A percentile compares a stretch with the other conserved stretches of the same genome.
Evolutionary conservation across 2,329 filamentous ascomycete genomes (phyloP).

Genomic region (Penicillium rolfsii): DNA sequence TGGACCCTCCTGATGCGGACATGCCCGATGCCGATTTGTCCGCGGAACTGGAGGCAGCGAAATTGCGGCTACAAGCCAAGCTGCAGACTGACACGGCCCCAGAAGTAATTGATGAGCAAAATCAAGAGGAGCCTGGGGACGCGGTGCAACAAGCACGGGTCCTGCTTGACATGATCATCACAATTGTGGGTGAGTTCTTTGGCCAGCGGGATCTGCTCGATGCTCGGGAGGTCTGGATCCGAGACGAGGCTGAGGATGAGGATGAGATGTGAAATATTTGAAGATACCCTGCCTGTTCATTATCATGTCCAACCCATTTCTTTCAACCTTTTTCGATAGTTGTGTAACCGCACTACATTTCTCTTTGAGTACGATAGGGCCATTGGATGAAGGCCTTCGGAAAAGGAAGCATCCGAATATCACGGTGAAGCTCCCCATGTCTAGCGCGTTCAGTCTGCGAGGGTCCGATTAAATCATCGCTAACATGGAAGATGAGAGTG

Average conservation of each 20-base stretch:
- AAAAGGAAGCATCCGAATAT: no score
- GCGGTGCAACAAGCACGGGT: conserved; percentile 51
- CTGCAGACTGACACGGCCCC: conserved; percentile 27
- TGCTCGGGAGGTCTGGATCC: conserved; percentile 63
- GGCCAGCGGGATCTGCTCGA: conserved; percentile 85
- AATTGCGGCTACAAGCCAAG: conserved; percentile 51
- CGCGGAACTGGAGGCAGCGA: conserved; percentile 53
- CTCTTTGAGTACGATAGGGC: no score
- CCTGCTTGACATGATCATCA: conserved; percentile 92
- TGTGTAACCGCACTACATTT: no score
- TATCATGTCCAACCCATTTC: not conserved
- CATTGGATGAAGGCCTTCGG: no score
- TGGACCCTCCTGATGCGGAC: conserved; percentile 13
- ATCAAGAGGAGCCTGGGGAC: conserved; percentile 29
- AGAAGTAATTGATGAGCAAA: conserved; percentile 17
- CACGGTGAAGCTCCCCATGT: no score
- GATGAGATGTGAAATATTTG: not conserved
- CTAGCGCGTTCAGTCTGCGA: no score
- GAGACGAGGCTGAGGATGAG: not conserved
- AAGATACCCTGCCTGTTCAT: conserved; percentile 10
- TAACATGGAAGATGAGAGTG: no score
- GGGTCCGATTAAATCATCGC: no score
- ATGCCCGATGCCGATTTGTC: conserved; percentile 25
- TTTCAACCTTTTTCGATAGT: not conserved
- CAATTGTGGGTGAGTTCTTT: conserved; percentile 83